These are phyloP conservation scores for Cladosporium oxysporum DNA, from an alignment of 2,329 filamentous ascomycete species.

Conservation along the genomic window DNA sequence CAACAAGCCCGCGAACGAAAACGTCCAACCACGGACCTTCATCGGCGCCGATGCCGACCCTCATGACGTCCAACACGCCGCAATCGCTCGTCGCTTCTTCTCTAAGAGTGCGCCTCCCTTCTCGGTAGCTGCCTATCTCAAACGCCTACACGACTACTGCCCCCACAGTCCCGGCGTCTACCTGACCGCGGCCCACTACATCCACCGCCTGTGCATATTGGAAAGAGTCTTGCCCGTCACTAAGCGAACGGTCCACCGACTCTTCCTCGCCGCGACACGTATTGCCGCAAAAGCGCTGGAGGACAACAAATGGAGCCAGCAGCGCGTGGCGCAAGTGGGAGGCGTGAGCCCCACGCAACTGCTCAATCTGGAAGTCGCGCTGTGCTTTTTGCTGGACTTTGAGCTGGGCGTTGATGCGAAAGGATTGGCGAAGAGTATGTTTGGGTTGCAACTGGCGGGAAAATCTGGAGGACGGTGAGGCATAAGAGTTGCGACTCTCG, in stretches of 20 bases:
- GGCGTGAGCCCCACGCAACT: slow-evolving; percentile 83
- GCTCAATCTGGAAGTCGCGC: slow-evolving; percentile 78
- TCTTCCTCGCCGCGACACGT: slow-evolving; percentile 79
- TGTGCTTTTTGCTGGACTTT: slow-evolving; percentile 71
- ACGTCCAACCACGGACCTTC: slow-evolving; percentile 38
- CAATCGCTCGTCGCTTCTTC: slow-evolving; percentile 90
- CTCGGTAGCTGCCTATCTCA: slow-evolving; percentile 77
- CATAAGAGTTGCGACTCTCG: neutral
- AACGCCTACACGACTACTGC: slow-evolving; percentile 85
- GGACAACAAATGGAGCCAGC: slow-evolving; percentile 83
- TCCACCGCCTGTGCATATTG: slow-evolving; percentile 75
- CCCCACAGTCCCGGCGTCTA: slow-evolving; percentile 94
- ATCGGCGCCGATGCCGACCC: slow-evolving; percentile 68
- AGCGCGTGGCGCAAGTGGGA: slow-evolving; percentile 80
- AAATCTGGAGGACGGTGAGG: neutral
- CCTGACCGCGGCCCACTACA: slow-evolving; percentile 84
- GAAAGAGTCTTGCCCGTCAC: slow-evolving; percentile 77
- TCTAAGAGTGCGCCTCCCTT: slow-evolving; percentile 85
- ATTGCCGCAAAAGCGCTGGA: slow-evolving; percentile 96
- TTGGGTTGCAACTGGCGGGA: slow-evolving; percentile 37
- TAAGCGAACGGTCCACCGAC: slow-evolving; percentile 78
- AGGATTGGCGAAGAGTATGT: slow-evolving; percentile 38
- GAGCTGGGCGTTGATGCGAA: slow-evolving; percentile 56
- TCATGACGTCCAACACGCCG: slow-evolving; percentile 74
- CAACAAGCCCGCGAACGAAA: slow-evolving; percentile 53